Base-by-base conservation (phyloP, 495 filamentous ascomycete genomes). In the Astrothelium macrocarpum region DNA sequence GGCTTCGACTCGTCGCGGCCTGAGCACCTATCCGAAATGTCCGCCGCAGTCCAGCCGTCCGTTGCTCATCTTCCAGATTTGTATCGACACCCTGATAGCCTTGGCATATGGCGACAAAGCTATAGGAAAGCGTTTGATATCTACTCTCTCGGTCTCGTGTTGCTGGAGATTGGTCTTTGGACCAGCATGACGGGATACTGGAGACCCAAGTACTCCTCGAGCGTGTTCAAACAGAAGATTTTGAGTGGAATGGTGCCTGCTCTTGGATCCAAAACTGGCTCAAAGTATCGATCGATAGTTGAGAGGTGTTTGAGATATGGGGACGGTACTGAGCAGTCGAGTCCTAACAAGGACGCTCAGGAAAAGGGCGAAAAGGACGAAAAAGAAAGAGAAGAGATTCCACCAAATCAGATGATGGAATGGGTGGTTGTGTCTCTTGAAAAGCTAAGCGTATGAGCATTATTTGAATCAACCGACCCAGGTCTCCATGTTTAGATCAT, bases 1-100 rank as follows among this genome's bases (percentile, higher is more conserved):
- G 74, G 74, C 43, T 76, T 77, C 64, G 74, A 75, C 61, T 67
- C 66, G 14, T 75, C 74, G 23, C 67, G 74, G 18, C 74, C 73
- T 4, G 74, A 76, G 36, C 45, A 67, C 20, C 66, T 74, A 39
- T 59, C 67, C 0, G 74, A 74, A 46, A 72, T 75, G 71, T 74
- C 72, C 4, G 68, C 71, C 16, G 74, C 62, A 3, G 49, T 25
- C 9, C 49, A 26, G 25, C 67, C 71, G 1, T 73, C 71, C 61
- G 45, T 26, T 59, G 64, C 56, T 65, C 64, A 46, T 56, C 26
- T 11, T 46, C 36, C 62, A 23, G 69, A 75, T 36, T 58, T 75
- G 25, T 73, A 76, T 53, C 68, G 74, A n/a, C 73, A 76, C 53
- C 74, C 74, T 0, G 61, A 65, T 43, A 64, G 67, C n/a, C 59